phyloP scores from a whole-genome alignment of 1,139 yeast genomes.

The Pichia sp. region DNA sequence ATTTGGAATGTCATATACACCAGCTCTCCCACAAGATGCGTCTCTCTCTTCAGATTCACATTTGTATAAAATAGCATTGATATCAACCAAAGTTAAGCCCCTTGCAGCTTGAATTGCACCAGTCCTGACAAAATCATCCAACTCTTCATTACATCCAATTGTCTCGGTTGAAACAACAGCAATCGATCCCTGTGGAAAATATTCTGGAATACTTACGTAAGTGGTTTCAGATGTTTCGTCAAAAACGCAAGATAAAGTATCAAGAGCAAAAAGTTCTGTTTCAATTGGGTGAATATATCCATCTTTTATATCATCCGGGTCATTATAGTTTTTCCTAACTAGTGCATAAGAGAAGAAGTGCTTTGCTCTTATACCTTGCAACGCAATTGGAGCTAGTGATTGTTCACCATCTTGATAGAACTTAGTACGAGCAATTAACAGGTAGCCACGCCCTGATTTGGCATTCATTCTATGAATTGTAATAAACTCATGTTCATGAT shows the following conservation, averaged over 20 bases:
- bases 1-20: constrained; percentile 67
- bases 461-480: constrained; percentile 86
- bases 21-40: constrained; percentile 60
- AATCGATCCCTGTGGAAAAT: constrained; percentile 85
- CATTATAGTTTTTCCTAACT: constrained; percentile 43
- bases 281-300: constrained; percentile 52
- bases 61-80: constrained; percentile 67
- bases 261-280: constrained; percentile 48
- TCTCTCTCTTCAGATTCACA: constrained; percentile 89
- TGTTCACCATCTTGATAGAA: constrained; percentile 47
- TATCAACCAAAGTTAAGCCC: constrained; percentile 54
- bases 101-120: constrained; percentile 73
- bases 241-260: constrained; percentile 41
- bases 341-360: constrained; percentile 56
- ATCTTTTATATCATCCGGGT: constrained; percentile 20
- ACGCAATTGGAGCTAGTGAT: constrained; percentile 48
- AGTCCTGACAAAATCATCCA: constrained; percentile 57
- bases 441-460: constrained; percentile 81
- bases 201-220: constrained; percentile 45
- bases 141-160: constrained; percentile 46
- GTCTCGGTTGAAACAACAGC: constrained; percentile 69
- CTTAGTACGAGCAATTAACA: constrained; percentile 79
- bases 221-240: constrained; percentile 38
- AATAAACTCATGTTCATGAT: constrained; percentile 87
- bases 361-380: constrained; percentile 61